Conservation (phyloP, 495 filamentous ascomycete genomes). For the Chaetomium cochliodes region DNA sequence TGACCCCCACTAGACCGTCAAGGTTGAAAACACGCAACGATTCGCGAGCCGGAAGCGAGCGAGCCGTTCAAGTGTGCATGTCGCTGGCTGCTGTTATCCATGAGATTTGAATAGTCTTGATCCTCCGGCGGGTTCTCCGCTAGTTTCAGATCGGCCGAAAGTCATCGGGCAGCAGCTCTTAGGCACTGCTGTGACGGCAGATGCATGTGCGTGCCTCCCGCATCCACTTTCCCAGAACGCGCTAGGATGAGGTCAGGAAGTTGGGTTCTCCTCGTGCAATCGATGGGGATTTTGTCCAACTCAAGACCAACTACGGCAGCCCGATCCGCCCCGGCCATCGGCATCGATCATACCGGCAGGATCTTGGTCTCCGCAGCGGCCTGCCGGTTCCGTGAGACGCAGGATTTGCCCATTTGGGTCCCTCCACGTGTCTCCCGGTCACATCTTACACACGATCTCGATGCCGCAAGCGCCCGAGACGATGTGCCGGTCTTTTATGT, state of each 20-base stretch:
- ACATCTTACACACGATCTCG: constrained; percentile 23
- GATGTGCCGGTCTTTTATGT: constrained; percentile 6
- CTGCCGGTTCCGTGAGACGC: constrained; percentile 8
- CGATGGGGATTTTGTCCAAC: neutral
- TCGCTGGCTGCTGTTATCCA: neutral
- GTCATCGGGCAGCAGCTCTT: constrained; percentile 19
- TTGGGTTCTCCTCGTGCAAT: neutral
- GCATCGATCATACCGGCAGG: constrained; percentile 18
- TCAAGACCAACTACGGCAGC: constrained; percentile 7
- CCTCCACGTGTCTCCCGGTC: constrained; percentile 30
- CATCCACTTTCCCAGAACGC: neutral
- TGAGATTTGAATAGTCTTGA: neutral
- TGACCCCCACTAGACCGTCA: neutral
- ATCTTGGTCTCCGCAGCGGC: constrained; percentile 10
- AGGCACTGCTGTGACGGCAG: constrained; percentile 16
- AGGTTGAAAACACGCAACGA: neutral
- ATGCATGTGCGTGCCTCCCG: constrained; percentile 14
- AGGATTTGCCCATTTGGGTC: constrained; percentile 23
- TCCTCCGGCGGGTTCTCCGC: neutral
- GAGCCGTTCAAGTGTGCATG: neutral
- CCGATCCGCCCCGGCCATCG: constrained; percentile 13
- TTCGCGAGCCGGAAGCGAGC: neutral
- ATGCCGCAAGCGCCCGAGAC: constrained; percentile 20
- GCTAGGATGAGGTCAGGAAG: constrained; percentile 3
- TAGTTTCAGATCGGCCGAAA: constrained; percentile 15